A percentile compares a stretch with the other conserved stretches of the same genome.
phyloP scores from a whole-genome alignment of 495 filamentous ascomycete species.

The Lophiostoma macrostomum region DNA sequence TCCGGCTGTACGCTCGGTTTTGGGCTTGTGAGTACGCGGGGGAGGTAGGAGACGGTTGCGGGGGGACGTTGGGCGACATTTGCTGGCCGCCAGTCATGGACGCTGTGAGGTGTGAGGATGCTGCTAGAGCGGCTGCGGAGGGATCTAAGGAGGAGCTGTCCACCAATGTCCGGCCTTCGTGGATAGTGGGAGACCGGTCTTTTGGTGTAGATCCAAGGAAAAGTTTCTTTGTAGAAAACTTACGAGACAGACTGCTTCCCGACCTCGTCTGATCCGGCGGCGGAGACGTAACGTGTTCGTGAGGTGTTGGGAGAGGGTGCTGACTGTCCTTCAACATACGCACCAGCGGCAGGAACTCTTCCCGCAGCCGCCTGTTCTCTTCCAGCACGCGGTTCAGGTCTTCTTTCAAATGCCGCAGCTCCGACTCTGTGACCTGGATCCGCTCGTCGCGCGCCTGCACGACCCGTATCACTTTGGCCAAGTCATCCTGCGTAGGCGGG shows the following conservation, averaged over 20 bases:
- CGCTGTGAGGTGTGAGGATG: constrained; percentile 71
- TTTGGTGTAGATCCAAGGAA: constrained; percentile 80
- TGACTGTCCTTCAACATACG: constrained; percentile 86
- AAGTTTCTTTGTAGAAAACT: constrained; percentile 88
- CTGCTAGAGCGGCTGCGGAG: constrained; percentile 64
- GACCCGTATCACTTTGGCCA: constrained; percentile 81
- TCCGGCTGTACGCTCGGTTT: constrained; percentile 15
- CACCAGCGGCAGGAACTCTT: constrained; percentile 77
- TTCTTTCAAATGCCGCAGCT: constrained; percentile 66
- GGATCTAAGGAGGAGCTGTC: constrained; percentile 56
- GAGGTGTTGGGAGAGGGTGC: constrained; percentile 70
- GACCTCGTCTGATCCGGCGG: constrained; percentile 34
- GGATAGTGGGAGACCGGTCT: constrained; percentile 70
- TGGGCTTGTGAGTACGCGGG: constrained; percentile 53
- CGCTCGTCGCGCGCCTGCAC: constrained; percentile 84
- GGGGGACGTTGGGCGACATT: constrained; percentile 57
- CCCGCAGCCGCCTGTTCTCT: constrained; percentile 74
- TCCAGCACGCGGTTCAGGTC: constrained; percentile 52
- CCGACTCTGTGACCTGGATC: constrained; percentile 72
- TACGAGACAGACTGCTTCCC: constrained; percentile 61
- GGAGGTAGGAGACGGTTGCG: constrained; percentile 82
- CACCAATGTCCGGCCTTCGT: constrained; percentile 51
- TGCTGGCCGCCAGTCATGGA: constrained; percentile 64
- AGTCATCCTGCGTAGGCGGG: constrained; percentile 84
- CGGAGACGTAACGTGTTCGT: constrained; percentile 45